phyloP scores from a whole-genome alignment of 1,139 yeast species.

The Diutina catenulata region DNA sequence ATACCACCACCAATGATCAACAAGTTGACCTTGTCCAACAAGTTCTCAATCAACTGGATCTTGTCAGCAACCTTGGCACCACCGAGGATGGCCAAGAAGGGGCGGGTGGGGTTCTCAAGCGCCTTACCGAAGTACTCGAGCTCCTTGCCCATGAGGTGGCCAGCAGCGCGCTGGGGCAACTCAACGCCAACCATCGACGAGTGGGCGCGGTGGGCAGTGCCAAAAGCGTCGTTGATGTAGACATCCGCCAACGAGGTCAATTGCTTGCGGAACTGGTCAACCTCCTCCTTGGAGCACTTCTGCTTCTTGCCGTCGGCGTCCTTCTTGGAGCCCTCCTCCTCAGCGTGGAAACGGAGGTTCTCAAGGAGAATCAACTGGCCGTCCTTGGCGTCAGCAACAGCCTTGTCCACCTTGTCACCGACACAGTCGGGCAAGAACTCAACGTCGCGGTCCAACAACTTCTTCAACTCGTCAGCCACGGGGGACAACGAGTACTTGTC shows the following conservation, averaged over 20 bases:
- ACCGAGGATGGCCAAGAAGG: conserved; percentile 94
- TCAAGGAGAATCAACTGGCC: conserved; percentile 79
- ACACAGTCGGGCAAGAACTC: conserved; percentile 79
- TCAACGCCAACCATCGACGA: conserved; percentile 96
- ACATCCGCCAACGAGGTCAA: conserved; percentile 89
- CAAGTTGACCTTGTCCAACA: conserved; percentile 85
- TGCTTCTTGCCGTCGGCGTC: conserved; percentile 70
- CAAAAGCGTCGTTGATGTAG: conserved; percentile 94
- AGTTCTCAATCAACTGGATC: conserved; percentile 94
- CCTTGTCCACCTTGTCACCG: conserved; percentile 73
- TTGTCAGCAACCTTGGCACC: conserved; percentile 98
- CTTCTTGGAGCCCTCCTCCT: conserved; percentile 84
- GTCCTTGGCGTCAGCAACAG: conserved; percentile 53
- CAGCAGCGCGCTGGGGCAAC: conserved; percentile 89
- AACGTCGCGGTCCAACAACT: conserved; percentile 51
- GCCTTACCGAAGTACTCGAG: conserved; percentile 95
- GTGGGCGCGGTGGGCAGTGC: conserved; percentile 99
- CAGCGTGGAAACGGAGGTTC: conserved; percentile 94
- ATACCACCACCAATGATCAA: conserved; percentile 97
- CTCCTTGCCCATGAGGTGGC: conserved; percentile 95
- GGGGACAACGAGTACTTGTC: conserved; percentile 86
- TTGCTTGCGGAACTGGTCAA: conserved; percentile 73
- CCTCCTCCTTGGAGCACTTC: conserved; percentile 78
- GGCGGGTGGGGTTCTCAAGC: conserved; percentile 91
- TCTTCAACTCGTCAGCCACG: conserved; percentile 74